A percentile compares a stretch with the other conserved stretches of the same genome.
Evolutionary conservation across 179 eudicot genomes (phyloP).

Genomic region (Dionaea muscipula): DNA sequence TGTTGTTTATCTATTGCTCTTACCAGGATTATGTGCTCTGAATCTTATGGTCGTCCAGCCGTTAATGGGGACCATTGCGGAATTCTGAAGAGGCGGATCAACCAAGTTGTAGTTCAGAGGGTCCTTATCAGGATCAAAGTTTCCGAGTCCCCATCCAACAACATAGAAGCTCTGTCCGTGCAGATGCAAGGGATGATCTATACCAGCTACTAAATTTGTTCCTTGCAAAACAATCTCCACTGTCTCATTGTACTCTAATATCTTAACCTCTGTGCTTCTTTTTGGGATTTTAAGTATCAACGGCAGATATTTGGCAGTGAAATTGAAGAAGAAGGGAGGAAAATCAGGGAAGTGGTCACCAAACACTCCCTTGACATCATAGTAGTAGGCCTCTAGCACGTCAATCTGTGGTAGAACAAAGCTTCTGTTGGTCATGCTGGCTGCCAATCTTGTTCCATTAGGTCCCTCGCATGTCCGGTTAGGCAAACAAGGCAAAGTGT

Average conservation of each 20-base stretch:
- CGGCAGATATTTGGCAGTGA: constrained; percentile 21
- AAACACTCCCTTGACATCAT: constrained; percentile 27
- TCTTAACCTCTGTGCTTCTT: constrained; percentile 17
- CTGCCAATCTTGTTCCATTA: constrained; percentile 25
- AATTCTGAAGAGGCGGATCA: constrained; percentile 35
- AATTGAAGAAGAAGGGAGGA: constrained; percentile 29
- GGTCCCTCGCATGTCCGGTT: constrained; percentile 27
- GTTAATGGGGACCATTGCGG: constrained; percentile 20
- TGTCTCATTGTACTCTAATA: constrained; percentile 14
- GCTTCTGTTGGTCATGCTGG: constrained; percentile 43
- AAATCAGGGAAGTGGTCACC: constrained; percentile 18
- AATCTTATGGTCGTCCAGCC: constrained; percentile 33
- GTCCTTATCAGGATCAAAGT: constrained; percentile 23
- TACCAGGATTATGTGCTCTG: constrained; percentile 31
- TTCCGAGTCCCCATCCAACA: constrained; percentile 36
- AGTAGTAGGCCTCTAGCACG: constrained; percentile 34
- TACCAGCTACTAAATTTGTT: constrained; percentile 16
- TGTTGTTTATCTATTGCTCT: background rate
- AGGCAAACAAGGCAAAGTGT: constrained; percentile 19
- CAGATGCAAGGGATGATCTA: constrained; percentile 46
- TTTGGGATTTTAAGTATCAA: constrained; percentile 10
- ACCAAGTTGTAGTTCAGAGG: constrained; percentile 25
- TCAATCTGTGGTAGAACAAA: constrained; percentile 25
- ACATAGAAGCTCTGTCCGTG: constrained; percentile 48
- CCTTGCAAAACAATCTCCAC: constrained; percentile 26